A percentile compares a stretch with the other conserved stretches of the same genome.
Conservation (phyloP, 179 eudicot species). For the Pouteria campechiana region DNA sequence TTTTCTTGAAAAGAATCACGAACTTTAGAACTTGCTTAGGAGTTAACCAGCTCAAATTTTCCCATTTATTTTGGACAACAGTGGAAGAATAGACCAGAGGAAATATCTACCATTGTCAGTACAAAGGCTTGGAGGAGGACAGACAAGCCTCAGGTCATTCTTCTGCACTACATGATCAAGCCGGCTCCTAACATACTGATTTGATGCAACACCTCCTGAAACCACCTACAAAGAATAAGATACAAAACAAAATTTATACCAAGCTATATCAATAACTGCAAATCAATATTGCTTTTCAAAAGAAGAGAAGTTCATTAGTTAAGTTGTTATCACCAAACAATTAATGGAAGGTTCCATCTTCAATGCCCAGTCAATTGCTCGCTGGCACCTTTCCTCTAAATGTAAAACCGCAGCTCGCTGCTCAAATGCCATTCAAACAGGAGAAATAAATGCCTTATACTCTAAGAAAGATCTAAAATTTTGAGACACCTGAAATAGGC, state of each 20-base stretch:
- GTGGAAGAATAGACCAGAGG: background rate
- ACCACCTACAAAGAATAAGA: constrained; percentile 49
- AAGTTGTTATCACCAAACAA: constrained; percentile 37
- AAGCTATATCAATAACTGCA: background rate
- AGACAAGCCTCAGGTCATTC: constrained; percentile 63
- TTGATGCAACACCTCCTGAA: constrained; percentile 97
- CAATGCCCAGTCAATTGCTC: constrained; percentile 94
- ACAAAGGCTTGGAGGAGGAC: constrained; percentile 98
- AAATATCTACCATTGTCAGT: constrained; percentile 76
- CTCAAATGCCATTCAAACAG: no score
- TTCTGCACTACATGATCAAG: constrained; percentile 44
- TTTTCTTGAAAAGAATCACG: no score
- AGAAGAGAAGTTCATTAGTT: background rate
- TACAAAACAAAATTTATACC: background rate
- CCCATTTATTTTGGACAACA: no score
- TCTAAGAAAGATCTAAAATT: background rate
- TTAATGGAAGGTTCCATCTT: constrained; percentile 77
- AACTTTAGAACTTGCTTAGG: no score
- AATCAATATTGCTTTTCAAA: constrained; percentile 1
- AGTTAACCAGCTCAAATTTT: no score
- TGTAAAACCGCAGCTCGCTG: constrained; percentile 94
- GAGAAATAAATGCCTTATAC: background rate
- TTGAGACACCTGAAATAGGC: background rate
- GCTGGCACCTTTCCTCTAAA: constrained; percentile 83
- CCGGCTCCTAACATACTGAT: constrained; percentile 70